Conservation (phyloP, 805 yeast species). For the Lipomyces starkeyi region DNA sequence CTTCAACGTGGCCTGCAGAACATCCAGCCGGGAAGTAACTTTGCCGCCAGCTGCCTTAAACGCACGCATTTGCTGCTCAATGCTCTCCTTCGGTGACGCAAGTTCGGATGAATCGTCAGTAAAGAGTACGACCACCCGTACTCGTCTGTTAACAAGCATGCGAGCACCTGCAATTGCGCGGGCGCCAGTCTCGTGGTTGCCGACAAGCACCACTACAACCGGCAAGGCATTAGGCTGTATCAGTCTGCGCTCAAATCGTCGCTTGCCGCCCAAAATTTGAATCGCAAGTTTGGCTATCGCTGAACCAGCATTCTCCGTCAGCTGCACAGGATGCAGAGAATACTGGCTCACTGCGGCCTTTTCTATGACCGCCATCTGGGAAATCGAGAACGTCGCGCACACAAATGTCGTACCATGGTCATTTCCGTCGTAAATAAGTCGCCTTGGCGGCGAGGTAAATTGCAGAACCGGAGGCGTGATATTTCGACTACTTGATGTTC, state of each 20-base stretch:
- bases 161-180: conserved; percentile 81
- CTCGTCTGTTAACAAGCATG: conserved; percentile 74
- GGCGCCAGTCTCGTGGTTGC: conserved; percentile 68
- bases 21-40: conserved; percentile 47
- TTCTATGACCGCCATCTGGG: conserved; percentile 80
- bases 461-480: conserved; percentile 23
- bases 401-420: conserved; percentile 21
- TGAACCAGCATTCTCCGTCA: conserved; percentile 72
- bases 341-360: conserved; percentile 61
- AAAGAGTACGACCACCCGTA: conserved; percentile 61
- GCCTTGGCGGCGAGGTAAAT: conserved; percentile 16
- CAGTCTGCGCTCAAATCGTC: conserved; percentile 66
- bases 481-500: conserved; percentile 21
- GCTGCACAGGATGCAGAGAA: conserved; percentile 52
- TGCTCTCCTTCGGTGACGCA: conserved; percentile 29
- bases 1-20: conserved; percentile 45
- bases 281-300: conserved; percentile 66
- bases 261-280: conserved; percentile 69
- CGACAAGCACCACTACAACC: conserved; percentile 73
- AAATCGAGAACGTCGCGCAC: conserved; percentile 63
- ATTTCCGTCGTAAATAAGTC: conserved; percentile 15
- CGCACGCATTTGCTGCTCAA: conserved; percentile 57
- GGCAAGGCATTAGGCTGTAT: conserved; percentile 86
- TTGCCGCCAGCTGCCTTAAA: conserved; percentile 75
- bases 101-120: conserved; percentile 32